Conservation (phyloP, 495 filamentous ascomycete genomes). For the Hypoxylon fragiforme region DNA sequence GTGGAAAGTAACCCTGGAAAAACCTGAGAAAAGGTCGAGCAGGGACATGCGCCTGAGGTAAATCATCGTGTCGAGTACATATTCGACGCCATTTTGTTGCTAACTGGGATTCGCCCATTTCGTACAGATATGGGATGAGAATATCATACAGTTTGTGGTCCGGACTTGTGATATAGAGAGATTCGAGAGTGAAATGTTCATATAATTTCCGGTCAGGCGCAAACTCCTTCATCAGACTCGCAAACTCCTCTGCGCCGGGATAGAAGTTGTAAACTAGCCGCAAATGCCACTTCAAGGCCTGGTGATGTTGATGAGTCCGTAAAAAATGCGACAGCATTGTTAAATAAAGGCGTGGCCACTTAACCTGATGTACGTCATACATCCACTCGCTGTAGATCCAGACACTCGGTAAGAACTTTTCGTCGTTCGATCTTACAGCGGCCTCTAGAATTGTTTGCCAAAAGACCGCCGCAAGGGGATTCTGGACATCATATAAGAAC, state of each 20-base stretch:
- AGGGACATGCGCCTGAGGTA: conserved; percentile 30
- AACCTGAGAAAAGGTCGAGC: conserved; percentile 42
- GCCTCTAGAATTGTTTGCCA: conserved; percentile 63
- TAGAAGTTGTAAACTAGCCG: conserved; percentile 43
- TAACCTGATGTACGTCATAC: conserved; percentile 49
- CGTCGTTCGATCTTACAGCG: conserved; percentile 39
- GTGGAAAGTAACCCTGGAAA: conserved; percentile 38
- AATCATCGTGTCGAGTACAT: conserved; percentile 38
- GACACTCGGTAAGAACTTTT: conserved; percentile 52
- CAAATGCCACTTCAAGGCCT: conserved; percentile 42
- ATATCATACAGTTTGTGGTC: conserved; percentile 62
- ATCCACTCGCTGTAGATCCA: conserved; percentile 60
- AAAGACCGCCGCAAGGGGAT: conserved; percentile 49
- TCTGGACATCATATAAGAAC: conserved; percentile 29
- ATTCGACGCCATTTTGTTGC: conserved; percentile 63
- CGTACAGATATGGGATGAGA: conserved; percentile 60
- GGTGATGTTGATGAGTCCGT: conserved; percentile 33
- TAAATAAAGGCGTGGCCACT: conserved; percentile 51
- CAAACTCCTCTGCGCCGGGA: conserved; percentile 35
- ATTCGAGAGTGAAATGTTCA: conserved; percentile 35
- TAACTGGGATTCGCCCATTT: conserved; percentile 48
- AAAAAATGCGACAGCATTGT: conserved; percentile 42
- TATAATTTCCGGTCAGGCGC: conserved; percentile 33
- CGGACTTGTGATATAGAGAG: conserved; percentile 55
- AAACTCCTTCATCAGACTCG: conserved; percentile 38